A percentile compares a stretch with the other conserved stretches of the same genome.
Evolutionary conservation across 2,329 filamentous ascomycete genomes (phyloP).

Genomic region (Xylaria polymorpha): DNA sequence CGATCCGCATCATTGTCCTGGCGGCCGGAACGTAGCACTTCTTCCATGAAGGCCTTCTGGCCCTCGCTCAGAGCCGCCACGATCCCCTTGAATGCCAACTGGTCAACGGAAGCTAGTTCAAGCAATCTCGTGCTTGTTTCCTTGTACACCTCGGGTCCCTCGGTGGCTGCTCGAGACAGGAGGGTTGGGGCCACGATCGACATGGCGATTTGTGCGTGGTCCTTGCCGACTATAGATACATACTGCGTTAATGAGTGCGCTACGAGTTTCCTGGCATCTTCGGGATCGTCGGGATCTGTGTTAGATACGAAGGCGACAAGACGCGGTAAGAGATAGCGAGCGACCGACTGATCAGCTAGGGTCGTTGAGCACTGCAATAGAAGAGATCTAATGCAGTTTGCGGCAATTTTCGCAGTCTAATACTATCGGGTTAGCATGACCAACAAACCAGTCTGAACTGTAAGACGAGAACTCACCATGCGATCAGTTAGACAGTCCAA

Average conservation of each 20-base stretch:
- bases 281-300: slow-evolving; percentile 80
- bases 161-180: slow-evolving; percentile 75
- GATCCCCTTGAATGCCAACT: slow-evolving; percentile 76
- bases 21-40: slow-evolving; percentile 76
- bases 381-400: slow-evolving; percentile 88
- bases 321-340: slow-evolving; percentile 78
- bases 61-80: slow-evolving; percentile 77
- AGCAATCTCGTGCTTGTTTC: slow-evolving; percentile 83
- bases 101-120: slow-evolving; percentile 82
- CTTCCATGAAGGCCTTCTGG: slow-evolving; percentile 82
- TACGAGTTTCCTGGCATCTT: slow-evolving; percentile 76
- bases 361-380: slow-evolving; percentile 74
- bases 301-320: slow-evolving; percentile 80
- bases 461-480: slow-evolving; percentile 64
- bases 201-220: slow-evolving; percentile 70
- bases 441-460: background rate
- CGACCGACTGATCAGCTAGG: slow-evolving; percentile 76
- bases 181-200: slow-evolving; percentile 82
- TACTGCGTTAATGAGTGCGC: slow-evolving; percentile 81
- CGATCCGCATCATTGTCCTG: slow-evolving; percentile 57
- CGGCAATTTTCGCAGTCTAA: slow-evolving; percentile 86
- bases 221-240: slow-evolving; percentile 59
- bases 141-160: slow-evolving; percentile 69
- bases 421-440: slow-evolving; percentile 39
- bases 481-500: slow-evolving; percentile 84